Conservation (phyloP, 805 yeast genomes). For the Ogataea henricii region DNA sequence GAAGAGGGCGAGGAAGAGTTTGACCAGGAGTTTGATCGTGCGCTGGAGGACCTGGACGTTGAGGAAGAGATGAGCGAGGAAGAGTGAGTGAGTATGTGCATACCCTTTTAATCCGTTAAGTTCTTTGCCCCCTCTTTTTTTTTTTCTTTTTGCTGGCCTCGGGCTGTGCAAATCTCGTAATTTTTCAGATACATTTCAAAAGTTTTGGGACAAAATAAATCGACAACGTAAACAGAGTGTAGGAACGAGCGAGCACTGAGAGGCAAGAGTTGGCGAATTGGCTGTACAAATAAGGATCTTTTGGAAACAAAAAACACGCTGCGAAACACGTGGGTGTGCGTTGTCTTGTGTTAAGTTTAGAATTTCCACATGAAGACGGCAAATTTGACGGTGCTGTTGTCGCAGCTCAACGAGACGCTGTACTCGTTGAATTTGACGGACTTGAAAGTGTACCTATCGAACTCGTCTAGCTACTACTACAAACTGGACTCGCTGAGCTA, state of each 20-base stretch:
- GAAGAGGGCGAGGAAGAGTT: constrained; percentile 19
- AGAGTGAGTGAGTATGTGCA: constrained; percentile 20
- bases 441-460: constrained; percentile 16
- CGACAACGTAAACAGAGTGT: neutral
- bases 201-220: neutral
- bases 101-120: no score
- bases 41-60: constrained; percentile 22
- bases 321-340: neutral
- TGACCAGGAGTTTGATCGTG: constrained; percentile 30
- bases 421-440: constrained; percentile 24
- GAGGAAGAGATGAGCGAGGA: constrained; percentile 34
- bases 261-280: constrained; percentile 2
- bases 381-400: constrained; percentile 24
- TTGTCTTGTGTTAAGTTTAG: neutral
- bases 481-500: constrained; percentile 9
- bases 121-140: neutral
- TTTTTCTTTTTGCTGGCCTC: neutral
- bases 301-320: neutral
- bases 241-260: neutral
- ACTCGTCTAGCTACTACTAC: constrained; percentile 17
- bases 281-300: neutral
- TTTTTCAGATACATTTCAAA: neutral
- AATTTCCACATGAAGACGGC: constrained; percentile 12
- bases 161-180: neutral
- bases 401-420: constrained; percentile 27